phyloP scores from a whole-genome alignment of 1,284 basidiomycete genomes.

The Boletus hoseneyae region DNA sequence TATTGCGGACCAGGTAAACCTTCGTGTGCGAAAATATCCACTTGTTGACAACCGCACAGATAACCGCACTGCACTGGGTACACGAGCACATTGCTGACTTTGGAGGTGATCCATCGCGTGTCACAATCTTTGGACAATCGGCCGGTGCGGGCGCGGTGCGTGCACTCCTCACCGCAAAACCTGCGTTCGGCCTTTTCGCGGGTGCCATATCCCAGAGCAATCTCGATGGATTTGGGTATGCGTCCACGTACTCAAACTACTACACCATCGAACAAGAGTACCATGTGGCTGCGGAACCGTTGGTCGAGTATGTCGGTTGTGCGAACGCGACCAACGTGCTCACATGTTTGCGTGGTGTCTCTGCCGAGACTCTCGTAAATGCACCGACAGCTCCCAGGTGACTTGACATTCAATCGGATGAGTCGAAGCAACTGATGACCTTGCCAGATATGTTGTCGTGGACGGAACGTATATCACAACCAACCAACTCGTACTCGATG shows the following conservation, averaged over 20 bases:
- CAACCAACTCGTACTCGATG: conserved; percentile 39
- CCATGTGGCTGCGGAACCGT: conserved; percentile 31
- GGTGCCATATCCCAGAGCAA: conserved; percentile 49
- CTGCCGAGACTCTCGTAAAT: conserved; percentile 34
- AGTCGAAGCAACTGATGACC: neutral
- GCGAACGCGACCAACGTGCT: conserved; percentile 27
- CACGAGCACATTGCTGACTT: conserved; percentile 24
- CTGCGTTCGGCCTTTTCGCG: conserved; percentile 43
- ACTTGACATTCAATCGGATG: neutral
- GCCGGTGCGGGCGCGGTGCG: conserved; percentile 41
- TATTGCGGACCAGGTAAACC: conserved; percentile 16
- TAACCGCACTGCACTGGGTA: conserved; percentile 26
- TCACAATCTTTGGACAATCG: conserved; percentile 38
- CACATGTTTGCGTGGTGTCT: conserved; percentile 32
- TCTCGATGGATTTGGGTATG: conserved; percentile 44
- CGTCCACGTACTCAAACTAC: conserved; percentile 40
- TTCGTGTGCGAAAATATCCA: too few species aligned
- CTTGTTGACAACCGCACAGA: conserved; percentile 5
- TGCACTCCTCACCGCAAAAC: conserved; percentile 40
- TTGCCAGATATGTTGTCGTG: conserved; percentile 40
- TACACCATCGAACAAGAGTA: conserved; percentile 35
- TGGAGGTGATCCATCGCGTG: conserved; percentile 31
- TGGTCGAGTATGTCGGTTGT: conserved; percentile 37
- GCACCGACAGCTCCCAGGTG: conserved; percentile 35
- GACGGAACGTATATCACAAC: conserved; percentile 44